Evolutionary conservation across 2,329 filamentous ascomycete species (phyloP), one percentile per base, ranked within the genome.

Genomic region (Thermochaetoides dissita): DNA sequence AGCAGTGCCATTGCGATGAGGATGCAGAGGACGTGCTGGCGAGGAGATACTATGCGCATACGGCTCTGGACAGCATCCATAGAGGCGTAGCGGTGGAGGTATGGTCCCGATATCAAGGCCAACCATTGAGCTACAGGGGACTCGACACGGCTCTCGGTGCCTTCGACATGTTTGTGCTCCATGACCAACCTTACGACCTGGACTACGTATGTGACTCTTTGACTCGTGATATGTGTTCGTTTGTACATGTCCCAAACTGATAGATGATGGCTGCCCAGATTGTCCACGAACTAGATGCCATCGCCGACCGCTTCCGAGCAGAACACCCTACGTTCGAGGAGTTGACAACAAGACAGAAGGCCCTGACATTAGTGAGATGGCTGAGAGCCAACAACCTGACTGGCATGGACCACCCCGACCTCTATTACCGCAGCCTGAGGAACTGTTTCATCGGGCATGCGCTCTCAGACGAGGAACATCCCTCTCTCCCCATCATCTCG

Each of bases 391-490:
- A 77, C 33, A 76, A 82, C 42, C 71, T 94, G 50, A 76, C 75
- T 1, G 87, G 87, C 36, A 72, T 86, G 43, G 67, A 70, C n/a
- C 63, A 76, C n/a, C 65, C 68, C 5, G 73, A 76, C 7, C 58
- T 66, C 35, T 75, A 81, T 42, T 95, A 91, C 57, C 78, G 85
- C 51, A 79, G 81, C 45, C 63, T 96, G 44, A 76, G 84, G 47
- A 94, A 96, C 60, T 93, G 84, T 53, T 84, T 94, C 52, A 78
- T 98, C 43, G 86, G 86, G 8, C 69, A 93, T 47, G 85, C 84
- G 4, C 66, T 96, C 36, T 78, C 76, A 32, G 78, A 83, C 39
- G 63, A 73, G 6, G 70, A 73, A 0, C 86, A 94, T 54, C 79
- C 84, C 29, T 89, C 87, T 1, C 69, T 95, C 7, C 91, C 89